These are phyloP conservation scores for Coniochaeta ligniaria DNA, from an alignment of 2,329 filamentous ascomycete genomes.

Conservation along the genomic window DNA sequence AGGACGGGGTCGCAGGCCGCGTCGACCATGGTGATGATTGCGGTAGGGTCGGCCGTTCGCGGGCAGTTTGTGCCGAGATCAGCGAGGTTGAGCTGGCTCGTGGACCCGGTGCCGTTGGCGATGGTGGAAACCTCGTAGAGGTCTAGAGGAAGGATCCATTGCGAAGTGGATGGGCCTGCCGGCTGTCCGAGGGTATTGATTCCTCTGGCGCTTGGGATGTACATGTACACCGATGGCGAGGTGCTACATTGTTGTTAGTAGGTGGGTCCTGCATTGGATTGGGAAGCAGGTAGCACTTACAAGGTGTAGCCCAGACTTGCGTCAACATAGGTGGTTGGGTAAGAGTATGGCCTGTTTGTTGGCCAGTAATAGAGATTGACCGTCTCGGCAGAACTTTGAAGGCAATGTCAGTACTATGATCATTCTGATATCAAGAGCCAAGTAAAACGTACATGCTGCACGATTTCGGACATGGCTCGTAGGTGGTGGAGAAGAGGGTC, in stretches of 20 bases:
- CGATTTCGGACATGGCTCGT: conserved; percentile 20
- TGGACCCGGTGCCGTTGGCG: conserved; percentile 12
- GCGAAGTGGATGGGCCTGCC: conserved; percentile 21
- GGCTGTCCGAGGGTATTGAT: conserved; percentile 20
- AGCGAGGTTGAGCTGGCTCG: conserved; percentile 22
- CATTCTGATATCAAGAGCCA: background rate
- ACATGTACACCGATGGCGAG: conserved; percentile 30
- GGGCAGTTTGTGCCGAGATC: conserved; percentile 28
- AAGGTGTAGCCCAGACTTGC: conserved; percentile 22
- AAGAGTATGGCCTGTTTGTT: conserved; percentile 20
- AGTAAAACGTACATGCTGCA: conserved; percentile 22
- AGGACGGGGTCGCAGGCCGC: conserved; percentile 25
- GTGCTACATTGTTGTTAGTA: conserved; percentile 17
- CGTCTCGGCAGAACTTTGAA: conserved; percentile 18
- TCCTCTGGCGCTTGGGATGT: conserved; percentile 25
- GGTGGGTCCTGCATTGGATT: background rate
- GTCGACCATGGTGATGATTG: conserved; percentile 20
- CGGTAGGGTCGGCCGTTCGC: conserved; percentile 15
- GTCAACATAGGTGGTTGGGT: conserved; percentile 24
- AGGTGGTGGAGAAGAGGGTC: conserved; percentile 15
- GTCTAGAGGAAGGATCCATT: conserved; percentile 21
- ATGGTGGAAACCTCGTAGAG: conserved; percentile 27
- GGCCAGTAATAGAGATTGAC: conserved; percentile 28
- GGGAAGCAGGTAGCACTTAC: conserved; percentile 12
- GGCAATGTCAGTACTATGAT: conserved; percentile 5